These are phyloP conservation scores for Peronospora farinosa DNA, from an alignment of 352 stramenopile species.

Conservation along the genomic window DNA sequence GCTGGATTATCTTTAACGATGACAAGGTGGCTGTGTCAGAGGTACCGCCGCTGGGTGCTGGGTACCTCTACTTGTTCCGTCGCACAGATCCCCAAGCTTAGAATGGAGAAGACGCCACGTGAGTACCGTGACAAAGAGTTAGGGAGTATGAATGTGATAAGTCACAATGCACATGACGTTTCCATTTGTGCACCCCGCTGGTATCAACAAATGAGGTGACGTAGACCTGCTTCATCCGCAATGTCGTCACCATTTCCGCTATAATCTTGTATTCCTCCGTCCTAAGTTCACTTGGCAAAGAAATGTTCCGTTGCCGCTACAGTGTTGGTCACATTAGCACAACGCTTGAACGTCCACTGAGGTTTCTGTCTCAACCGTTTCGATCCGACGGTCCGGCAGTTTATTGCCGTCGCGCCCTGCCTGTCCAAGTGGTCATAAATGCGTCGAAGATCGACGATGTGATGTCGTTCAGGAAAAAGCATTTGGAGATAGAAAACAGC, in stretches of 20 bases:
- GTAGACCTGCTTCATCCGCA: conserved; percentile 59
- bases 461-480: too few relatives aligned
- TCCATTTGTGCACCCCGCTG: conserved; percentile 7
- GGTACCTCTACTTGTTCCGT: conserved; percentile 95
- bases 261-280: conserved; percentile 14
- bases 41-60: conserved; percentile 89
- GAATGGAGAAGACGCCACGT: conserved; percentile 2
- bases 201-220: conserved; percentile 42
- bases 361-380: too few relatives aligned
- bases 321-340: too few relatives aligned
- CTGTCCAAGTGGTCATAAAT: too few relatives aligned
- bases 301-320: too few relatives aligned
- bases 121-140: conserved; percentile 7
- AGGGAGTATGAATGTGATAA: neutral
- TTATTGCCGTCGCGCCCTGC: too few relatives aligned
- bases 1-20: conserved; percentile 99
- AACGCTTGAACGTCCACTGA: too few relatives aligned
- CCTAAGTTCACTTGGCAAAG: too few relatives aligned
- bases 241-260: conserved; percentile 72
- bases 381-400: too few relatives aligned
- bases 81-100: conserved; percentile 38
- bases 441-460: too few relatives aligned
- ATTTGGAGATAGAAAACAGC: too few relatives aligned
- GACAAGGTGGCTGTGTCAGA: conserved; percentile 95
- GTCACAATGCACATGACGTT: conserved; percentile 2